Conservation (phyloP, 352 stramenopile genomes). For the Phytophthora sp. region DNA sequence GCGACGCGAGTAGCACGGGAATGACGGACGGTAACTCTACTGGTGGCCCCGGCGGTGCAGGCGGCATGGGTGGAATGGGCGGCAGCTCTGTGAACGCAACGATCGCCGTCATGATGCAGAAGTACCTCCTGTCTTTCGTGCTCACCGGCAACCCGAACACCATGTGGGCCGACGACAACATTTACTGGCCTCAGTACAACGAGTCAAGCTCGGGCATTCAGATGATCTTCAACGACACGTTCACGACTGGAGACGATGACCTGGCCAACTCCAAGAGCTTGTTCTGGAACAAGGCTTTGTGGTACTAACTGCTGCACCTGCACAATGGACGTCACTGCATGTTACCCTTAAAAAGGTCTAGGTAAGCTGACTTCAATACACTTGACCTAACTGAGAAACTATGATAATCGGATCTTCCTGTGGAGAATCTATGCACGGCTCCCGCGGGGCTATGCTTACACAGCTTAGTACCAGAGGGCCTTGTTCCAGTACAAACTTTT, state of each 20-base stretch:
- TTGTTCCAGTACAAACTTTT: slow-evolving; percentile 36
- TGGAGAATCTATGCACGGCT: no score
- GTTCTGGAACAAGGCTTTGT: slow-evolving; percentile 35
- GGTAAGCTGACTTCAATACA: no score
- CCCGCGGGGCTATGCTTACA: no score
- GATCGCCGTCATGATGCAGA: slow-evolving; percentile 31
- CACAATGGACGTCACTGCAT: no score
- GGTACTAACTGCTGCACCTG: slow-evolving; percentile 35
- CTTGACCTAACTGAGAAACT: no score
- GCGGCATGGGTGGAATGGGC: slow-evolving; percentile 7
- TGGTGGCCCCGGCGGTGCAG: no score
- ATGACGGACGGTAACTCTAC: no score
- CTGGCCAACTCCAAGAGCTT: slow-evolving; percentile 26
- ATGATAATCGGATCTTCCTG: no score
- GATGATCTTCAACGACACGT: slow-evolving; percentile 40
- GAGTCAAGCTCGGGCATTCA: slow-evolving; percentile 17
- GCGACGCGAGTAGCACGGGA: no score
- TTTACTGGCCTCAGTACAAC: slow-evolving; percentile 33
- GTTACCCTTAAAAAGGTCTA: no score
- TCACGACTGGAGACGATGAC: slow-evolving; percentile 19
- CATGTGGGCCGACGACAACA: slow-evolving; percentile 27
- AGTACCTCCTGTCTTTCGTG: slow-evolving; percentile 35
- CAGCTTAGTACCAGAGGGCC: slow-evolving; percentile 37
- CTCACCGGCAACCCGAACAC: slow-evolving; percentile 31
- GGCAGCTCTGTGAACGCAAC: slow-evolving; percentile 17